Conservation (phyloP, 2,329 filamentous ascomycete genomes). For the Bretziella fagacearum region DNA sequence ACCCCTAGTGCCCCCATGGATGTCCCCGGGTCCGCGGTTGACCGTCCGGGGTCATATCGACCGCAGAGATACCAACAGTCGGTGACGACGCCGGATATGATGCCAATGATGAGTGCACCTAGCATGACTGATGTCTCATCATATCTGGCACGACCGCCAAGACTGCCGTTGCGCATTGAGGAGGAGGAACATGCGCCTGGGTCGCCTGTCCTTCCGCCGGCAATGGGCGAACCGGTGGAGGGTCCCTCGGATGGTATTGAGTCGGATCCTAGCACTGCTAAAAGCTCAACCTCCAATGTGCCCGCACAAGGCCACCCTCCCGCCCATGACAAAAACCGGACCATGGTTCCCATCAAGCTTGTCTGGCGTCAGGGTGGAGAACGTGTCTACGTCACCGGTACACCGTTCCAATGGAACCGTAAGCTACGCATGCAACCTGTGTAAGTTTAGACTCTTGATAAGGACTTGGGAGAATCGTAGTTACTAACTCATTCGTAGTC, state of each 20-base stretch:
- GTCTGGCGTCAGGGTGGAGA: slow-evolving; percentile 75
- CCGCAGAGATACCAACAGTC: slow-evolving; percentile 11
- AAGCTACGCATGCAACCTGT: slow-evolving; percentile 76
- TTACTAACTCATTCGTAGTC: slow-evolving; percentile 23
- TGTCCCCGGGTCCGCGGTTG: slow-evolving; percentile 9
- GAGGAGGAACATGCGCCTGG: slow-evolving; percentile 80
- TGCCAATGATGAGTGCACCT: slow-evolving; percentile 31
- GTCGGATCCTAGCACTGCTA: slow-evolving; percentile 33
- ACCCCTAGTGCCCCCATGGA: slow-evolving; percentile 10
- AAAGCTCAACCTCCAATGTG: slow-evolving; percentile 41
- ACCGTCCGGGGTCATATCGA: slow-evolving; percentile 5
- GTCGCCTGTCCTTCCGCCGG: slow-evolving; percentile 67
- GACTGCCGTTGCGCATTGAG: slow-evolving; percentile 81
- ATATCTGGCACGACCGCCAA: slow-evolving; percentile 57
- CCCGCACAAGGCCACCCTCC: slow-evolving; percentile 68
- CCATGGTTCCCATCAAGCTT: slow-evolving; percentile 66
- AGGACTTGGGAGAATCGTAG: too few relatives aligned
- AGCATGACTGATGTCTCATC: slow-evolving; percentile 46
- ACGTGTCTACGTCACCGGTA: slow-evolving; percentile 91
- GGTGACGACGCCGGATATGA: slow-evolving; percentile 8
- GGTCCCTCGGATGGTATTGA: slow-evolving; percentile 31
- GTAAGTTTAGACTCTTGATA: too few relatives aligned
- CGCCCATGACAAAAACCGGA: slow-evolving; percentile 54
- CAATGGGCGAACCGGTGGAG: slow-evolving; percentile 21
- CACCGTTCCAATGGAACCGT: slow-evolving; percentile 92